Evolutionary conservation across 2,329 filamentous ascomycete genomes (phyloP), one percentile per base, ranked within the genome.

Genomic region (Neopestalotiopsis sp.): DNA sequence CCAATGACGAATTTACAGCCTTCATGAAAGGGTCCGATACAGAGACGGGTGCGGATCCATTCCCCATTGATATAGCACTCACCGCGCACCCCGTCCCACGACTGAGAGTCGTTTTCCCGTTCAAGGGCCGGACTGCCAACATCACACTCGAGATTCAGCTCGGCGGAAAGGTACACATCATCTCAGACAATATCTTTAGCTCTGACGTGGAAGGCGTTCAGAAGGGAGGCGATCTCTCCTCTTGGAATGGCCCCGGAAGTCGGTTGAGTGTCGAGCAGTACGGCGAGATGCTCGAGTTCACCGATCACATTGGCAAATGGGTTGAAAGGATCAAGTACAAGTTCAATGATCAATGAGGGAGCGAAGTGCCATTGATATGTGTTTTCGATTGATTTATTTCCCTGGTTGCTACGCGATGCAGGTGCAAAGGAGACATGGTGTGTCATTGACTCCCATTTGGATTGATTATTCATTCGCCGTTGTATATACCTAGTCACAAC

Each of bases 91-190:
- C 85, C 0, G 77, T 83, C 7, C 84, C 85, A 5, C 82, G 83
- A 34, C 77, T 90, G 17, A 82, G 86, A 66, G 80, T 89, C 6
- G 82, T 86, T 9, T 90, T 90, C 71, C 87, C 87, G 1, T 86
- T 89, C 74, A 78, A 78, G 45, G 71, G 78, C 17, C 78, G 76
- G 42, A 87, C 85, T 1, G 86, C 85, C 5, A 86, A 86, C 69
- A 79, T 92, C 30, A 84, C 84, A 32, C 74, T 92, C 13, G 88
- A 89, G 73, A 86, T 93, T 20, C 82, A 87, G 24, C 82, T 86
- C 45, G 89, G 91, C 68, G 91, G 87, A 4, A 82, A 86, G 14
- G 83, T 92, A 4, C 82, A 86, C 20, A 82, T 93, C 45, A 79
- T 85, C 3, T 85, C 87, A 30, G 88, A 92, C 73, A 91, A 91